Base-by-base conservation (phyloP, 352 stramenopile genomes). In the Globisporangium heterothallicum region DNA sequence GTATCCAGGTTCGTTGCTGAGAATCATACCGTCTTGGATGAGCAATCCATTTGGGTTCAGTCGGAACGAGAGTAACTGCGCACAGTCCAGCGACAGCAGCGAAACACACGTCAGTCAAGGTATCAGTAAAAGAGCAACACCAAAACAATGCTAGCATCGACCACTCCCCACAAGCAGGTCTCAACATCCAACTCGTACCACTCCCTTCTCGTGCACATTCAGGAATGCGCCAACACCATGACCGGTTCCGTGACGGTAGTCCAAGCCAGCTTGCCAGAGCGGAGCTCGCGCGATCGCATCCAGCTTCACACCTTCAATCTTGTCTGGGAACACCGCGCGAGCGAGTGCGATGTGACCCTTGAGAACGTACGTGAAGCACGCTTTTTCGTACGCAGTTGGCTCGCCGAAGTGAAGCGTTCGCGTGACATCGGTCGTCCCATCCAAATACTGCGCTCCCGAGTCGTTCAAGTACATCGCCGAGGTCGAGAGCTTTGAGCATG, bases 361-460 rank as follows among this genome's bases (percentile, higher is more conserved):
- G 25, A 99, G 70, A 0, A 99, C 97, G 44, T 88, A 68, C 12
- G 97, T 99, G 68, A 98, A 99, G 58, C 86, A 92, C 43, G 97
- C 74, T 56, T 87, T 96, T 64, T 98, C 96, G 53, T 98, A 86
- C 18, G 79, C 69, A 14, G 87, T 95, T 8, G 95, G 88, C 14
- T 81, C 56, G 22, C 95, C 96, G 74, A 99, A 98, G 68, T 99
- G 94, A 64, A 99, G 87, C 16, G 97, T 99, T 44, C 97, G 84
- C 5, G 97, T 99, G 16, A 99, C 96, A 72, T 99, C 97, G 0
- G 97, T 99, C 27, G 97, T 99, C 24, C 97, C 97, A 61, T 98
- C 97, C 29, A 88, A 64, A 64, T 99, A 99, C 72, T 99, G 97
- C 27, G 91, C 97, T 18, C 97, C 97, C 16, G 95, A 99, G 82